Evolutionary conservation across 139 green algal species (phyloP), one percentile per base, ranked within the genome.

Genomic region (Chlorella sp.): DNA sequence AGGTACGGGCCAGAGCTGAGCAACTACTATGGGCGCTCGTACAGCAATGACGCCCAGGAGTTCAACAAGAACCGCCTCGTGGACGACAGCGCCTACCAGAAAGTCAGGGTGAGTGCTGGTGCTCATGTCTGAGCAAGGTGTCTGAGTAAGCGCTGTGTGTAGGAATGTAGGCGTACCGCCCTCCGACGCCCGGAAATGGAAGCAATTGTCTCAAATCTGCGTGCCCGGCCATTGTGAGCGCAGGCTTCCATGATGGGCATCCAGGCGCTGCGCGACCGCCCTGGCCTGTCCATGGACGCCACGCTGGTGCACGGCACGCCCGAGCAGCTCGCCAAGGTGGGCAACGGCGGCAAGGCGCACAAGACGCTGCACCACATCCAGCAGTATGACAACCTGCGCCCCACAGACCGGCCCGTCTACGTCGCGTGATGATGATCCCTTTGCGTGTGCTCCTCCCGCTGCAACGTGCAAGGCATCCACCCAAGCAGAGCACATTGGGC

Each of bases 161-260:
- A n/a, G n/a, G n/a, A n/a, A n/a, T n/a, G n/a, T n/a, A n/a, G n/a
- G n/a, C n/a, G n/a, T n/a, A 36, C 3, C 14, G 6, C 27, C 26
- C n/a, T 68, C 17, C 14, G 10, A 55, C 42, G 6, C 10, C 29
- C n/a, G n/a, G n/a, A n/a, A n/a, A n/a, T n/a, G n/a, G n/a, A n/a
- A n/a, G 60, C 60, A 4, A 6, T 66, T 2, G 24, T 3, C 35
- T 2, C 2, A 26, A 29, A 63, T n/a, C 4, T 29, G 14, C 3
- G 14, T 31, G 17, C 4, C 17, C 23, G 3, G 23, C n/a, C 23
- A 4, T 10, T 33, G 2, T 32, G 6, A 14, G 10, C 17, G 42
- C 42, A 55, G 42, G 60, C 60, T 5, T 66, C 60, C n/a, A 77
- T 77, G 71, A 32, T 30, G 27, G 62, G 71, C 62, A 65, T 77